These are phyloP conservation scores for Penicillium corylophilum DNA, from an alignment of 2,329 filamentous ascomycete genomes.

Conservation along the genomic window DNA sequence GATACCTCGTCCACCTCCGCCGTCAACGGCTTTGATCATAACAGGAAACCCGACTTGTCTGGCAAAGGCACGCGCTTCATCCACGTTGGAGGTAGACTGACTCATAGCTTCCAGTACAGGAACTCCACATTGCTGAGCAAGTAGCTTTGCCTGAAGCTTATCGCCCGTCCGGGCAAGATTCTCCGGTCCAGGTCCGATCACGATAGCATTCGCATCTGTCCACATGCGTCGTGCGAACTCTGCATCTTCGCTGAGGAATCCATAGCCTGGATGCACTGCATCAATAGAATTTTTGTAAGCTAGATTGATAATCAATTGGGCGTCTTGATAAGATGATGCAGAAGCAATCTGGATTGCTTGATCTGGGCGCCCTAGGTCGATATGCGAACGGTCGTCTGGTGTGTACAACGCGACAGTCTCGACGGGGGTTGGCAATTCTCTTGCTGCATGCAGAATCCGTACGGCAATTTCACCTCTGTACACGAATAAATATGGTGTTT, in stretches of 20 bases:
- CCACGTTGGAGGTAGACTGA: constrained; percentile 43
- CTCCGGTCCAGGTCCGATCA: constrained; percentile 59
- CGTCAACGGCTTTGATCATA: constrained; percentile 66
- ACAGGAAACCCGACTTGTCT: constrained; percentile 52
- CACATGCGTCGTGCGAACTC: constrained; percentile 52
- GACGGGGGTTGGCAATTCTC: constrained; percentile 52
- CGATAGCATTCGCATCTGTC: constrained; percentile 48
- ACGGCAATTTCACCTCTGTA: constrained; percentile 63
- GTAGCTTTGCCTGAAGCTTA: constrained; percentile 53
- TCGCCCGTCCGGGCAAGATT: constrained; percentile 58
- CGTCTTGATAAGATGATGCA: constrained; percentile 54
- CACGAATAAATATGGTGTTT: neutral
- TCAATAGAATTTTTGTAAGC: constrained; percentile 54
- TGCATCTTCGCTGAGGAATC: constrained; percentile 60
- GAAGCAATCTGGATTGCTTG: constrained; percentile 54
- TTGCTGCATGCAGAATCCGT: constrained; percentile 59
- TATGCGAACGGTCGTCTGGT: constrained; percentile 56
- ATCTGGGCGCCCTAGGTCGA: constrained; percentile 47
- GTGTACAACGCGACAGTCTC: constrained; percentile 59
- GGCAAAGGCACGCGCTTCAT: constrained; percentile 59
- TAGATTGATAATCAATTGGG: constrained; percentile 49
- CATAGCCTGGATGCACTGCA: constrained; percentile 60
- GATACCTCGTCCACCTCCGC: constrained; percentile 62
- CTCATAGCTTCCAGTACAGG: constrained; percentile 53
- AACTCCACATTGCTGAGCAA: constrained; percentile 54